A percentile compares a stretch with the other conserved stretches of the same genome.
Evolutionary conservation across 768 basidiomycete genomes (phyloP).

Genomic region (Dentipellis fragilis): DNA sequence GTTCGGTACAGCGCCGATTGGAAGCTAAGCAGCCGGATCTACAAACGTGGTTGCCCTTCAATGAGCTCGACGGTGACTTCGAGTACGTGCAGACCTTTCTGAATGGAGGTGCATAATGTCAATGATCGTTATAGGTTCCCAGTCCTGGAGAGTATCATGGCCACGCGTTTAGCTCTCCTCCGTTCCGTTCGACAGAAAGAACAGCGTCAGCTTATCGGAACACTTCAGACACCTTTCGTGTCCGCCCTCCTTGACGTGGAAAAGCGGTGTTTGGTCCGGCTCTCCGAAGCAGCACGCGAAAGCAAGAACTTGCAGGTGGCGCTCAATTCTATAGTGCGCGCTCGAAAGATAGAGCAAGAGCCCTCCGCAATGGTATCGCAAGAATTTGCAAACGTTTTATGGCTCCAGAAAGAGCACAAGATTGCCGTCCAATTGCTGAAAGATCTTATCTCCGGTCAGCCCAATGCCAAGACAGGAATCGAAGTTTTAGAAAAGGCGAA

Average conservation of each 20-base stretch:
- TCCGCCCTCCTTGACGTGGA: conserved; percentile 48
- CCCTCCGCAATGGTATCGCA: conserved; percentile 49
- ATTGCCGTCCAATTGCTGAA: conserved; percentile 69
- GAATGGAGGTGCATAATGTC: conserved; percentile 6
- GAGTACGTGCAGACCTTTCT: conserved; percentile 38
- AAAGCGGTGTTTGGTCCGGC: conserved; percentile 54
- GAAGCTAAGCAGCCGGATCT: conserved; percentile 23
- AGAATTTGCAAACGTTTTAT: conserved; percentile 86
- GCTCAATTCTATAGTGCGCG: conserved; percentile 73
- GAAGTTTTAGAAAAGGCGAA: conserved; percentile 24
- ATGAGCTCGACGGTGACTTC: conserved; percentile 42
- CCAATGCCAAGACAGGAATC: conserved; percentile 4
- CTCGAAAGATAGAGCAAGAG: conserved; percentile 46
- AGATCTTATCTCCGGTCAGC: conserved; percentile 22
- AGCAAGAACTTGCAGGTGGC: conserved; percentile 70
- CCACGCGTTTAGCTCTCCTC: conserved; percentile 75
- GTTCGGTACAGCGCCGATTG: conserved; percentile 24
- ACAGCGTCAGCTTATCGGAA: conserved; percentile 69
- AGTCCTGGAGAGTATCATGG: conserved; percentile 66
- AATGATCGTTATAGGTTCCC: conserved; percentile 43
- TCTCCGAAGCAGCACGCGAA: conserved; percentile 64
- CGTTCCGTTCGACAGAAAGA: conserved; percentile 62
- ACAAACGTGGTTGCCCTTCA: conserved; percentile 32
- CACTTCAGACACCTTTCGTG: conserved; percentile 44
- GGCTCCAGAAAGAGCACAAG: conserved; percentile 72